Evolutionary conservation across 2,329 filamentous ascomycete species (phyloP).

Genomic region (Fusarium abutilonis): DNA sequence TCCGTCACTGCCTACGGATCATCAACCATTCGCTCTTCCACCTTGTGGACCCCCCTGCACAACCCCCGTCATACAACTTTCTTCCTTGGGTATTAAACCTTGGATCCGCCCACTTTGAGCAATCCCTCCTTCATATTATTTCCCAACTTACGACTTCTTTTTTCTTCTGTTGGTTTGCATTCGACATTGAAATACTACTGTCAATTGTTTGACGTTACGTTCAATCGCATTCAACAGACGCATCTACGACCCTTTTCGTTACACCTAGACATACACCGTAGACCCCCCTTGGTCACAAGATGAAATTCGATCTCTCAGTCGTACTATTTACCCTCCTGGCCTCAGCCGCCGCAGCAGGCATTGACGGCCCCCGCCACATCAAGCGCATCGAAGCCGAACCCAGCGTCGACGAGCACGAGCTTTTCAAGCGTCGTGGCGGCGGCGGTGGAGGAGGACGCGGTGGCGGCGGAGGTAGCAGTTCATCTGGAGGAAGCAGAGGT

Average conservation of each 20-base stretch:
- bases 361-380: slow-evolving; percentile 40
- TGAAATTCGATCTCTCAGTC: slow-evolving; percentile 49
- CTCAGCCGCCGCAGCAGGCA: slow-evolving; percentile 41
- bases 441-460: slow-evolving; percentile 63
- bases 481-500: slow-evolving; percentile 22
- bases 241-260: neutral
- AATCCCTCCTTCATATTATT: slow-evolving; percentile 1
- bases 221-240: neutral
- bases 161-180: slow-evolving; percentile 1
- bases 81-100: slow-evolving; percentile 30
- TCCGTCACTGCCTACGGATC: slow-evolving; percentile 7
- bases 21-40: neutral
- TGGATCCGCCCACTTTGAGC: slow-evolving; percentile 26
- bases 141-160: slow-evolving; percentile 3
- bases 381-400: slow-evolving; percentile 40
- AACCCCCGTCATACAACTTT: slow-evolving; percentile 16
- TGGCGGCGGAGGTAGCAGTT: slow-evolving; percentile 36
- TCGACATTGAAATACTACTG: neutral
- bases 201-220: slow-evolving; percentile 2
- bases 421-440: slow-evolving; percentile 70
- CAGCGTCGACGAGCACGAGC: slow-evolving; percentile 52
- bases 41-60: slow-evolving; percentile 20
- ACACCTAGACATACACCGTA: slow-evolving; percentile 5
- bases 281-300: slow-evolving; percentile 33
- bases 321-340: slow-evolving; percentile 46